Percentiles rank a stretch among this genome's conserved stretches.
Conservation (phyloP, 495 filamentous ascomycete species). For the Sphaerosporella brunnea region DNA sequence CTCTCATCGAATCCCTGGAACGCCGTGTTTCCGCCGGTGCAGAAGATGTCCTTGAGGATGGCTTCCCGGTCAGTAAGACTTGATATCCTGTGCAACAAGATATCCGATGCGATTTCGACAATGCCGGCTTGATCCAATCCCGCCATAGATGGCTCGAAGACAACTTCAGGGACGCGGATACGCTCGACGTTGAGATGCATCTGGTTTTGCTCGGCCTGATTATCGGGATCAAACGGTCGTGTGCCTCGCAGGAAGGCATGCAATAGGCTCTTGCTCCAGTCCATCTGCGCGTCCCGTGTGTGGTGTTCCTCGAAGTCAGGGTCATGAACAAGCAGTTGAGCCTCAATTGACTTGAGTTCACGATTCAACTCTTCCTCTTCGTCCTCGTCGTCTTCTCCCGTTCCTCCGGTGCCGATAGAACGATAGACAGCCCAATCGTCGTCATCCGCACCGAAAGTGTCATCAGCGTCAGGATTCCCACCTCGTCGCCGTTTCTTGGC, state of each 20-base stretch:
- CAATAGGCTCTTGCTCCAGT: slow-evolving; percentile 80
- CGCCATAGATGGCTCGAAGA: slow-evolving; percentile 90
- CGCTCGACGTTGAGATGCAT: slow-evolving; percentile 92
- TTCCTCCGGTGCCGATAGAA: slow-evolving; percentile 59
- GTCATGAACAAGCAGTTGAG: slow-evolving; percentile 70
- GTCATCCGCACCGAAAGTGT: slow-evolving; percentile 92
- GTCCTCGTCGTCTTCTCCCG: slow-evolving; percentile 47
- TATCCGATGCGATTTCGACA: slow-evolving; percentile 71
- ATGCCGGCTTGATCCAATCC: slow-evolving; percentile 89
- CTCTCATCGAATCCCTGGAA: slow-evolving; percentile 78
- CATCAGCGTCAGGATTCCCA: slow-evolving; percentile 39
- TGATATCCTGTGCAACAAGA: slow-evolving; percentile 59
- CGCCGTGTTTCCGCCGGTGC: slow-evolving; percentile 83
- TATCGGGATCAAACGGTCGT: slow-evolving; percentile 63
- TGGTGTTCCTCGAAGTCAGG: slow-evolving; percentile 74
- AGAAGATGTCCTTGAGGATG: slow-evolving; percentile 69
- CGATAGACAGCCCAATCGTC: slow-evolving; percentile 96
- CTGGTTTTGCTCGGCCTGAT: slow-evolving; percentile 66
- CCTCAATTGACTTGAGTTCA: slow-evolving; percentile 55
- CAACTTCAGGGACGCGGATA: slow-evolving; percentile 85
- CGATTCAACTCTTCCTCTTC: slow-evolving; percentile 67
- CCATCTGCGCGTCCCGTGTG: slow-evolving; percentile 75
- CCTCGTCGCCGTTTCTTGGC: slow-evolving; percentile 58
- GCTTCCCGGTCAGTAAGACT: slow-evolving; percentile 38
- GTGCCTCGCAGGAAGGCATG: slow-evolving; percentile 82